A percentile compares a stretch with the other conserved stretches of the same genome.
Evolutionary conservation across 495 filamentous ascomycete species (phyloP).

Genomic region (Hypomontagnella monticulosa): DNA sequence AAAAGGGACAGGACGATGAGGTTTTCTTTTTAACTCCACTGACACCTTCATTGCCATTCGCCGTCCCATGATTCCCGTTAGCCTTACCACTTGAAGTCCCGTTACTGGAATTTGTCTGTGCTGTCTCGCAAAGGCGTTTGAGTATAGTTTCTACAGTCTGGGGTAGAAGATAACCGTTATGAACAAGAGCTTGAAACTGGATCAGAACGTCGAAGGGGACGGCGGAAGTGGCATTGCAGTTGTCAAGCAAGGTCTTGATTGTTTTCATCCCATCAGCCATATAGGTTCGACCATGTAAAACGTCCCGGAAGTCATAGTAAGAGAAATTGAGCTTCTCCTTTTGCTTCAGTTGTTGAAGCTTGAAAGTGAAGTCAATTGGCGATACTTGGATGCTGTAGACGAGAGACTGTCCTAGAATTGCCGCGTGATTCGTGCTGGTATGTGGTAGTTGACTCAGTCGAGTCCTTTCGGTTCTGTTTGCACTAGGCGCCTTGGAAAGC

Average conservation of each 20-base stretch:
- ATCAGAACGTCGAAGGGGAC: constrained; percentile 54
- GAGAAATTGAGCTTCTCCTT: constrained; percentile 42
- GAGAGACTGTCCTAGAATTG: constrained; percentile 42
- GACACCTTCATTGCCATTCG: neutral
- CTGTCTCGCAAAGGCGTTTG: constrained; percentile 14
- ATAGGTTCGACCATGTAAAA: constrained; percentile 5
- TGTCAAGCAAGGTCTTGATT: constrained; percentile 32
- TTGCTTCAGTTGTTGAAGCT: constrained; percentile 32
- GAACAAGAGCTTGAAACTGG: constrained; percentile 62
- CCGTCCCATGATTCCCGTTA: neutral
- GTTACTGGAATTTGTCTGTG: neutral
- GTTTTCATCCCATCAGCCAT: constrained; percentile 29
- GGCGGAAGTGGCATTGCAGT: constrained; percentile 3
- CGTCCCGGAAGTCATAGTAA: constrained; percentile 28
- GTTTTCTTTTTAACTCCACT: neutral
- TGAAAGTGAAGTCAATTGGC: constrained; percentile 26
- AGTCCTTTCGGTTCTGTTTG: constrained; percentile 3
- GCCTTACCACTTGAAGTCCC: constrained; percentile 18
- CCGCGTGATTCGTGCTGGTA: constrained; percentile 21
- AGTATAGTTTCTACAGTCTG: constrained; percentile 53
- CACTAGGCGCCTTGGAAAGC: neutral
- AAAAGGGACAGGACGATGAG: constrained; percentile 36
- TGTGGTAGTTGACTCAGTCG: constrained; percentile 38
- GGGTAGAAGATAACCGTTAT: constrained; percentile 63
- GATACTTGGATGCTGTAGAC: constrained; percentile 41